phyloP scores from a whole-genome alignment of 2,329 filamentous ascomycete genomes.

The Phialemonium atrogriseum region DNA sequence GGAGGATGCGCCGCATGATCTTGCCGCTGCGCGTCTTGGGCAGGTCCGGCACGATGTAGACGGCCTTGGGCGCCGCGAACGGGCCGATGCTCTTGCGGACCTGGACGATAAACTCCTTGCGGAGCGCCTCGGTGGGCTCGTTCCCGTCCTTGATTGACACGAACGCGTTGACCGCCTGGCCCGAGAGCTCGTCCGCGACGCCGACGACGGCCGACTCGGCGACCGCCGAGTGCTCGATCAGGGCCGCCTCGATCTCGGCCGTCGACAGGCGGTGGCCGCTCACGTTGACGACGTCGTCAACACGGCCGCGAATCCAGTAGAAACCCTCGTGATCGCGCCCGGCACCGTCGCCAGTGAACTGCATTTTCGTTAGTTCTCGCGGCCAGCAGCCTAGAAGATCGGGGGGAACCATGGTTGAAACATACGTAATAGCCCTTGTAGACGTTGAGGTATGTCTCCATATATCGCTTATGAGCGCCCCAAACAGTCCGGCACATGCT shows the following conservation, averaged over 20 bases:
- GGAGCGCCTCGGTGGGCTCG: constrained; percentile 68
- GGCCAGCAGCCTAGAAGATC: too few species aligned
- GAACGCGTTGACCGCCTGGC: constrained; percentile 95
- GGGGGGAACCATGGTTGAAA: constrained; percentile 12
- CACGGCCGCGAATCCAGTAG: constrained; percentile 98
- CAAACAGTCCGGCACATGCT: constrained; percentile 98
- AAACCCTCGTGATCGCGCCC: constrained; percentile 96
- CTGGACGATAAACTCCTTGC: constrained; percentile 90
- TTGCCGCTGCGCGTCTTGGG: constrained; percentile 97
- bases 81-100: constrained; percentile 96
- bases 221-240: constrained; percentile 83
- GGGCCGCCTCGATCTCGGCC: constrained; percentile 93
- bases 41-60: constrained; percentile 85
- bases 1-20: constrained; percentile 95
- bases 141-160: constrained; percentile 83
- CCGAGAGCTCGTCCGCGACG: constrained; percentile 85
- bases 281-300: constrained; percentile 98
- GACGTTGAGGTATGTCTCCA: constrained; percentile 96
- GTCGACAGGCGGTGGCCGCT: constrained; percentile 93
- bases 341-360: constrained; percentile 91
- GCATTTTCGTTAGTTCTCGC: constrained; percentile 1
- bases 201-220: constrained; percentile 95
- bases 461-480: constrained; percentile 95
- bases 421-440: constrained; percentile 97
- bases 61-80: constrained; percentile 90